phyloP scores from a whole-genome alignment of 495 filamentous ascomycete genomes.

The Podospora anserina region DNA sequence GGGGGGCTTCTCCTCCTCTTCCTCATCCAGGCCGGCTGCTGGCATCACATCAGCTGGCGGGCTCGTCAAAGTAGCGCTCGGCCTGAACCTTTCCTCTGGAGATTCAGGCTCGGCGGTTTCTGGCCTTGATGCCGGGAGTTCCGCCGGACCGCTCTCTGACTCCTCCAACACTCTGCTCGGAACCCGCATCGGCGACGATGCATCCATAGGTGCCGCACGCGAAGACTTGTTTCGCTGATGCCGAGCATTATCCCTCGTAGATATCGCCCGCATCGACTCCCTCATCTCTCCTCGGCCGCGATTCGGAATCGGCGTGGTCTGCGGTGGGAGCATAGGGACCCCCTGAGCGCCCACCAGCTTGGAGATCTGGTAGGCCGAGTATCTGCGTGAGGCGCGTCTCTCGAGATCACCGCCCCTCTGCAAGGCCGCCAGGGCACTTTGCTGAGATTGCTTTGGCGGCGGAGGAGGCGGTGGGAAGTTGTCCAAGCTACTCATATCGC shows the following conservation, averaged over 20 bases:
- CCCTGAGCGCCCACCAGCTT: slow-evolving; percentile 84
- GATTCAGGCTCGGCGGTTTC: slow-evolving; percentile 53
- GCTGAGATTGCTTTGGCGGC: slow-evolving; percentile 73
- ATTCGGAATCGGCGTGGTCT: slow-evolving; percentile 85
- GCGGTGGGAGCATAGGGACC: slow-evolving; percentile 79
- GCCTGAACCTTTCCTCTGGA: slow-evolving; percentile 58
- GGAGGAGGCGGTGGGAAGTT: slow-evolving; percentile 66
- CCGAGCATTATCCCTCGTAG: slow-evolving; percentile 65
- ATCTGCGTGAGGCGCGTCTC: slow-evolving; percentile 83
- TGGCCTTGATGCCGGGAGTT: slow-evolving; percentile 35
- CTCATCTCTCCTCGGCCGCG: slow-evolving; percentile 75
- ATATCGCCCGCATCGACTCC: slow-evolving; percentile 90
- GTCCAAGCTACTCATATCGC: slow-evolving; percentile 45
- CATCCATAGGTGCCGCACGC: slow-evolving; percentile 43
- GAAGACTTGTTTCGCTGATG: slow-evolving; percentile 57
- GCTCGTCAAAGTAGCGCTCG: slow-evolving; percentile 52
- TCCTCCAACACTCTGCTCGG: slow-evolving; percentile 67
- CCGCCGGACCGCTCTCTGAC: slow-evolving; percentile 42
- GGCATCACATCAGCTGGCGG: slow-evolving; percentile 41
- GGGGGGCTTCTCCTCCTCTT: slow-evolving; percentile 32
- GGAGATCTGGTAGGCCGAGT: slow-evolving; percentile 92
- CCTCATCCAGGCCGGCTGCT: slow-evolving; percentile 30
- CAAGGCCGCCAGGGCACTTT: slow-evolving; percentile 86
- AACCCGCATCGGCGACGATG: slow-evolving; percentile 56
- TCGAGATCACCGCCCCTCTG: slow-evolving; percentile 92